phyloP scores from a whole-genome alignment of 108 stramenopile genomes.

The Hondaea fermentalgiana region DNA sequence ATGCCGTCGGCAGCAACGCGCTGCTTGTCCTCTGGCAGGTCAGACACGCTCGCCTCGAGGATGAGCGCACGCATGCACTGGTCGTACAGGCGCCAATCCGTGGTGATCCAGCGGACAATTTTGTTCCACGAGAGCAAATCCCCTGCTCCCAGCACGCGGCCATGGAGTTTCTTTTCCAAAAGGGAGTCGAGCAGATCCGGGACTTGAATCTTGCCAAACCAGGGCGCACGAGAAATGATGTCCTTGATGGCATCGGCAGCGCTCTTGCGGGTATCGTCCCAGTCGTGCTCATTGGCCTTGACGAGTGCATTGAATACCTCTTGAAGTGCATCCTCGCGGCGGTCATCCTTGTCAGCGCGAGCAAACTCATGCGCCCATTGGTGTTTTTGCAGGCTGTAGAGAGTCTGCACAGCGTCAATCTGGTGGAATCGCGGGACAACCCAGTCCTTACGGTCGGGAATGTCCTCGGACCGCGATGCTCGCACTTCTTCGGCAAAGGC shows the following conservation, averaged over 20 bases:
- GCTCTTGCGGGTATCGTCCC: not conserved
- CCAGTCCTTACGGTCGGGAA: not conserved
- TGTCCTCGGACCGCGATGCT: not conserved
- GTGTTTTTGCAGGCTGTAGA: not conserved
- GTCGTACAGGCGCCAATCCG: not conserved
- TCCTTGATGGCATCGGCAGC: not conserved
- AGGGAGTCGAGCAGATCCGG: not conserved
- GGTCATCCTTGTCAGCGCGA: not conserved
- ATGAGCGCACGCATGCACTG: not conserved
- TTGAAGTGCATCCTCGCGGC: not conserved
- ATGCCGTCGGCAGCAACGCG: not conserved
- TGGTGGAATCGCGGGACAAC: slow-evolving; percentile 9
- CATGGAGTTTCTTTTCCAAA: not conserved
- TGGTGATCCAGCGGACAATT: not conserved
- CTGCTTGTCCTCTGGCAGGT: not conserved
- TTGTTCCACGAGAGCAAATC: not conserved
- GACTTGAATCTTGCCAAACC: not conserved
- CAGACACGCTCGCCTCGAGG: not conserved
- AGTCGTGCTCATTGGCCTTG: not conserved
- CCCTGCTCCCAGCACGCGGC: not conserved
- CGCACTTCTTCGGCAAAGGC: not conserved
- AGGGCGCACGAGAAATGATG: not conserved
- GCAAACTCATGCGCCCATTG: not conserved
- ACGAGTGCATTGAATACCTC: not conserved
- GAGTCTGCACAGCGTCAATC: not conserved